These are phyloP conservation scores for Xylariaceae sp. DNA, from an alignment of 2,329 filamentous ascomycete genomes.

Conservation along the genomic window DNA sequence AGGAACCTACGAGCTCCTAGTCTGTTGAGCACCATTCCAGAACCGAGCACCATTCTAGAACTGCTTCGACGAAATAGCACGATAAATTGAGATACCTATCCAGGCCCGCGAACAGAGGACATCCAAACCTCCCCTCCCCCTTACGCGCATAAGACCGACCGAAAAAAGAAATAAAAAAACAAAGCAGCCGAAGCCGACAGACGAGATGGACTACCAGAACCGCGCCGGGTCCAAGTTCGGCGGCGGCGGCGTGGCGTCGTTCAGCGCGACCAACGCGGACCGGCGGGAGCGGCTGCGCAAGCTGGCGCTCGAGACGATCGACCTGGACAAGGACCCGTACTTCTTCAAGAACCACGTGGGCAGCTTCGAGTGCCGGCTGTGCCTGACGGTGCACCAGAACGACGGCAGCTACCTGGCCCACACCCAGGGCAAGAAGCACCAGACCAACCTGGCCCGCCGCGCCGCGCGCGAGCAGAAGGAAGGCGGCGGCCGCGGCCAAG, in stretches of 20 bases:
- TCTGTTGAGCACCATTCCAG: no score
- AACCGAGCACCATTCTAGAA: no score
- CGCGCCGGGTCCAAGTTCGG: constrained; percentile 96
- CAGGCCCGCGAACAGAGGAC: no score
- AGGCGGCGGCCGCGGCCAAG: constrained; percentile 63
- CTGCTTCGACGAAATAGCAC: no score
- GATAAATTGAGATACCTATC: no score
- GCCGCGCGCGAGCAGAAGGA: constrained; percentile 94
- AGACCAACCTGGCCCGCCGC: constrained; percentile 92
- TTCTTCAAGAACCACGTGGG: constrained; percentile 99
- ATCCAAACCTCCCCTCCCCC: no score
- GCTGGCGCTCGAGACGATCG: constrained; percentile 96
- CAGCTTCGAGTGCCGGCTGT: constrained; percentile 94
- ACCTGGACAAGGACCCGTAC: constrained; percentile 98
- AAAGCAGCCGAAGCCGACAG: no score
- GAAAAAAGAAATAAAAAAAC: no score
- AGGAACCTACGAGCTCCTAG: no score
- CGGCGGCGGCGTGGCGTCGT: constrained; percentile 90
- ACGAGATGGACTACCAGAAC: constrained; percentile 79
- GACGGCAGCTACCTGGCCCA: constrained; percentile 98
- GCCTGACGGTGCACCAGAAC: constrained; percentile 96
- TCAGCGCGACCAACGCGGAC: constrained; percentile 91
- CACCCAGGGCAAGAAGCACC: constrained; percentile 97
- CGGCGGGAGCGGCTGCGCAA: constrained; percentile 94
- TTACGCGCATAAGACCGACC: no score